A percentile compares a stretch with the other conserved stretches of the same genome.
Conservation (phyloP, 2,329 filamentous ascomycete genomes). For the Claviceps spartinae region DNA sequence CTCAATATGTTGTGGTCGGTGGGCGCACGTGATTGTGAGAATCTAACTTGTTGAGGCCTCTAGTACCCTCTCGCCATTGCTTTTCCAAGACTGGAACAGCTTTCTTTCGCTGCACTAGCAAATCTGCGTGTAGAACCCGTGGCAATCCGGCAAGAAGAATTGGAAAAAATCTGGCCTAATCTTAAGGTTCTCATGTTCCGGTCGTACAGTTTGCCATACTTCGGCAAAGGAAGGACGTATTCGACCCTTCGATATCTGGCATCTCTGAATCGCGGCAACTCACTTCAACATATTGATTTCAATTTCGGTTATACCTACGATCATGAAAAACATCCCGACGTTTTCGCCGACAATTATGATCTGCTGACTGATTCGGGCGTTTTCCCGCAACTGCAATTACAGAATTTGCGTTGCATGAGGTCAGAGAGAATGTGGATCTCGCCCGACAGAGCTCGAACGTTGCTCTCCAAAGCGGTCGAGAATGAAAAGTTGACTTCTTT, state of each 20-base stretch:
- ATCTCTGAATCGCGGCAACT: constrained; percentile 10
- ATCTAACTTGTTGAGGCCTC: not conserved
- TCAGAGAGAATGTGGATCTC: constrained; percentile 14
- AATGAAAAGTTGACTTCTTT: constrained; percentile 19
- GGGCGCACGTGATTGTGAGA: too few species aligned
- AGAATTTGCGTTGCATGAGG: constrained; percentile 16
- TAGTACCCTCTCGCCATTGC: constrained; percentile 12
- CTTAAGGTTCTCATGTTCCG: constrained; percentile 11
- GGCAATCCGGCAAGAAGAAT: constrained; percentile 6
- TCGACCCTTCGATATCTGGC: constrained; percentile 12
- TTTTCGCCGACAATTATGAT: not conserved
- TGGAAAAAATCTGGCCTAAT: constrained; percentile 3
- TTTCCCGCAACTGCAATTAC: constrained; percentile 10
- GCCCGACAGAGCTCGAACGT: constrained; percentile 11
- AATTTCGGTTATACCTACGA: not conserved
- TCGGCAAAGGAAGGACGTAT: too few species aligned
- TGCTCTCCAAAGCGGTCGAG: constrained; percentile 15
- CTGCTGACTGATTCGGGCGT: not conserved
- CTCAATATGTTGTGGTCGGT: too few species aligned
- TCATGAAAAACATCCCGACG: constrained; percentile 7
- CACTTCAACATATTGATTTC: constrained; percentile 19
- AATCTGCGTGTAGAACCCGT: too few species aligned
- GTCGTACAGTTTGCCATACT: not conserved
- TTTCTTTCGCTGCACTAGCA: too few species aligned
- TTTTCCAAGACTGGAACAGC: constrained; percentile 6